Percentiles rank a stretch among this genome's conserved stretches.
These are phyloP conservation scores for Glycine tomentella DNA, from an alignment of 306 rosid genomes.

Conservation along the genomic window DNA sequence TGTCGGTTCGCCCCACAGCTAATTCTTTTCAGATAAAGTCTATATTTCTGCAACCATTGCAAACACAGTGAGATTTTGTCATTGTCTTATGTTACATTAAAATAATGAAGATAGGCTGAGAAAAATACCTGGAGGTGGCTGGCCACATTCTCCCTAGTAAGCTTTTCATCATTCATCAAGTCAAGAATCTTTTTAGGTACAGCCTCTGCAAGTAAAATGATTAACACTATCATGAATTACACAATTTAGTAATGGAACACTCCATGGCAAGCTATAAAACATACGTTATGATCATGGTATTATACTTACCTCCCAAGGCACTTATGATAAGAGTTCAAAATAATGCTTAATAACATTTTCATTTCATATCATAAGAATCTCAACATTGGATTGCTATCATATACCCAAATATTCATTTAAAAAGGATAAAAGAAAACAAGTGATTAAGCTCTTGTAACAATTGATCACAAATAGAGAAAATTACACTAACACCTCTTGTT, in stretches of 20 bases:
- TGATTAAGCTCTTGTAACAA: neutral
- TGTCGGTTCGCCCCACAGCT: slow-evolving; percentile 74
- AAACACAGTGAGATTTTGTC: slow-evolving; percentile 32
- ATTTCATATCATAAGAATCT: slow-evolving; percentile 8
- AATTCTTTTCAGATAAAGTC: slow-evolving; percentile 82
- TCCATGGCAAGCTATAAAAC: neutral
- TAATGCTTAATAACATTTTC: slow-evolving; percentile 18
- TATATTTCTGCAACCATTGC: slow-evolving; percentile 72
- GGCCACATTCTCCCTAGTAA: slow-evolving; percentile 96
- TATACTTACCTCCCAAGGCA: neutral
- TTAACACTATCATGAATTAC: slow-evolving; percentile 5
- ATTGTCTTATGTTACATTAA: slow-evolving; percentile 5
- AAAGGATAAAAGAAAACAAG: neutral
- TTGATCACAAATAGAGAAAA: neutral
- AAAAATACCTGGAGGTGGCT: slow-evolving; percentile 92
- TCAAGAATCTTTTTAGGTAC: slow-evolving; percentile 94
- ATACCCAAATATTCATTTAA: neutral
- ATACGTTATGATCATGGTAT: slow-evolving; percentile 1
- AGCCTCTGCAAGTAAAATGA: slow-evolving; percentile 69
- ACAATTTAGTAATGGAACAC: slow-evolving; percentile 25
- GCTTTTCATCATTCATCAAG: slow-evolving; percentile 90
- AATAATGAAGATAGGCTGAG: slow-evolving; percentile 17
- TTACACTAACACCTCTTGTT: neutral
- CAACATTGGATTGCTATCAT: slow-evolving; percentile 1
- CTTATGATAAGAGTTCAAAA: neutral